A percentile compares a stretch with the other conserved stretches of the same genome.
Evolutionary conservation across 768 basidiomycete species (phyloP).

Genomic region (Tephrocybe rancida): DNA sequence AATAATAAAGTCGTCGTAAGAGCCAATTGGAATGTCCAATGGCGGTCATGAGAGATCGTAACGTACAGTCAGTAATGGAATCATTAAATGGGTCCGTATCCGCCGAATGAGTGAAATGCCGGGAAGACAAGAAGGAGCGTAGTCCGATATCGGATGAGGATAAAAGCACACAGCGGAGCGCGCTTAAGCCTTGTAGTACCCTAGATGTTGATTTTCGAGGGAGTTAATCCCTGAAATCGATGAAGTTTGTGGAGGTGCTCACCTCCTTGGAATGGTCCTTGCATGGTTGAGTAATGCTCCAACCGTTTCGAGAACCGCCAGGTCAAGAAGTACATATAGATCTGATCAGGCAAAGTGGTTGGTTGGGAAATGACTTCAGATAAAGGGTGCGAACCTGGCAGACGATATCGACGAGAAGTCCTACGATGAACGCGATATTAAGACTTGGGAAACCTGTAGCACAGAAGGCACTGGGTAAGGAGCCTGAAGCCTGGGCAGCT

Average conservation of each 20-base stretch:
- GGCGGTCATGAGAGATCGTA: constrained; percentile 35
- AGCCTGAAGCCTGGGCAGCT: constrained; percentile 40
- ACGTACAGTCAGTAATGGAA: constrained; percentile 27
- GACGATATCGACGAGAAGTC: constrained; percentile 62
- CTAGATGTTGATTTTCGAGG: constrained; percentile 23
- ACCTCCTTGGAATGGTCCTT: constrained; percentile 66
- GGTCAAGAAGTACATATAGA: constrained; percentile 77
- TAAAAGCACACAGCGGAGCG: constrained; percentile 8
- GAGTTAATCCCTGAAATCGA: constrained; percentile 21
- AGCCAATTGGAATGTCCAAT: constrained; percentile 18
- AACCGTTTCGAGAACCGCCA: constrained; percentile 76
- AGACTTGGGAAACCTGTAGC: constrained; percentile 58
- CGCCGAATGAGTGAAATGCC: constrained; percentile 27
- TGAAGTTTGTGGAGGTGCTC: constrained; percentile 26
- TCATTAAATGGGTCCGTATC: constrained; percentile 30
- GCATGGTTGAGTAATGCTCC: constrained; percentile 67
- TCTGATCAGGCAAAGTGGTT: constrained; percentile 35
- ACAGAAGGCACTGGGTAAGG: constrained; percentile 61
- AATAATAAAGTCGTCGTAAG: constrained; percentile 26
- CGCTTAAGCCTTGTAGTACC: constrained; percentile 56
- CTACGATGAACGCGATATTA: constrained; percentile 66
- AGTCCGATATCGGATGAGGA: constrained; percentile 23
- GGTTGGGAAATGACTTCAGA: constrained; percentile 24
- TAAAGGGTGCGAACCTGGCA: constrained; percentile 55
- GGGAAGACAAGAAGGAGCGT: constrained; percentile 28